Percentiles rank a stretch among this genome's conserved stretches.
phyloP scores from a whole-genome alignment of 1,139 yeast species.

The Saccharomyces hybrid region DNA sequence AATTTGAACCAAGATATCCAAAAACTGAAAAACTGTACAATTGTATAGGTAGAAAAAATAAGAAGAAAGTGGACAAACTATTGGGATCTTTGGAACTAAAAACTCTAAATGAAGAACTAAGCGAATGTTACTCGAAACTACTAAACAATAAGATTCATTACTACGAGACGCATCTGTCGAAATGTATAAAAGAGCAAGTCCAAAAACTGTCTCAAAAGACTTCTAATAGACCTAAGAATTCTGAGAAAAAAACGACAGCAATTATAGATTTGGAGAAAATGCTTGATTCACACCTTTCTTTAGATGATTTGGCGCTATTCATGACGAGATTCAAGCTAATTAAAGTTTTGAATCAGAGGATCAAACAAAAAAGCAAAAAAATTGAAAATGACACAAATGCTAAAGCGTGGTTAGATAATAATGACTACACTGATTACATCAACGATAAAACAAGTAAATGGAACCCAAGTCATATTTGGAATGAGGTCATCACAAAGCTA shows the following conservation, averaged over 20 bases:
- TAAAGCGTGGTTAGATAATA: slow-evolving; percentile 25
- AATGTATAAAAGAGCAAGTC: slow-evolving; percentile 29
- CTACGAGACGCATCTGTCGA: slow-evolving; percentile 38
- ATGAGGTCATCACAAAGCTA: slow-evolving; percentile 40
- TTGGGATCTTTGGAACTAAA: slow-evolving; percentile 34
- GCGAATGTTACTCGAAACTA: slow-evolving; percentile 40
- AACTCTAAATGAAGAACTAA: slow-evolving; percentile 41
- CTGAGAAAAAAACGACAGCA: background rate
- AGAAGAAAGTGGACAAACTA: slow-evolving; percentile 34
- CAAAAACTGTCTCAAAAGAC: background rate
- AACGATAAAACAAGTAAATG: slow-evolving; percentile 25
- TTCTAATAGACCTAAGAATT: background rate
- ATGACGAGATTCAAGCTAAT: background rate
- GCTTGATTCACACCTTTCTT: background rate
- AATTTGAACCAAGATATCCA: slow-evolving; percentile 44
- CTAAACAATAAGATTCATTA: slow-evolving; percentile 48
- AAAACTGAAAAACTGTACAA: slow-evolving; percentile 45
- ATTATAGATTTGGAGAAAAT: background rate
- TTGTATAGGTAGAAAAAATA: slow-evolving; percentile 41
- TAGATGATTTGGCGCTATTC: background rate
- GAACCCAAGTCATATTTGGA: slow-evolving; percentile 45
- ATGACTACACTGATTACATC: slow-evolving; percentile 20
- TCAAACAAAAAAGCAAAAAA: slow-evolving; percentile 7
- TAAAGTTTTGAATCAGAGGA: slow-evolving; percentile 9
- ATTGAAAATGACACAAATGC: slow-evolving; percentile 9